These are phyloP conservation scores for Cryomyces minteri DNA, from an alignment of 495 filamentous ascomycete species.

Conservation along the genomic window DNA sequence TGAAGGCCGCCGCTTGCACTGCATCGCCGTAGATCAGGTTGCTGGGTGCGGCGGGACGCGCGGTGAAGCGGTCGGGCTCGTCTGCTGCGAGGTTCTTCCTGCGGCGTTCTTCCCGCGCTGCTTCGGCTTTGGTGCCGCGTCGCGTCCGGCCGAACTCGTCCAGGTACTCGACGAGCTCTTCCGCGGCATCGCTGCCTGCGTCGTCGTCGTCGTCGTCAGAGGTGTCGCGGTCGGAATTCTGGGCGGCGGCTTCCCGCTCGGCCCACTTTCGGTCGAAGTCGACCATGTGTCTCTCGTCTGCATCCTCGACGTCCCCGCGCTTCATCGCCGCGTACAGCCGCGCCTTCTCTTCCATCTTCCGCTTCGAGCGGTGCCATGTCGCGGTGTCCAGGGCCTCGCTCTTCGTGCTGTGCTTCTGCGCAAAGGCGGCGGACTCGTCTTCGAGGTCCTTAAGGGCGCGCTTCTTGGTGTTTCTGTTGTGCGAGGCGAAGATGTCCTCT, in stretches of 20 bases:
- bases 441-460: slow-evolving; percentile 34
- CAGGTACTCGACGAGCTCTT: slow-evolving; percentile 57
- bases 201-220: slow-evolving; percentile 20
- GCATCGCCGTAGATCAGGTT: slow-evolving; percentile 71
- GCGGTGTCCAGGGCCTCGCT: slow-evolving; percentile 23
- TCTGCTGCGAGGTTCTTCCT: slow-evolving; percentile 24
- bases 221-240: slow-evolving; percentile 10
- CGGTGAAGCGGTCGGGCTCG: slow-evolving; percentile 27
- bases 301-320: slow-evolving; percentile 41
- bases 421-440: slow-evolving; percentile 10
- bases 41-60: slow-evolving; percentile 41
- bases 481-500: slow-evolving; percentile 49
- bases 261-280: slow-evolving; percentile 96
- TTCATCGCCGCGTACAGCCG: slow-evolving; percentile 72
- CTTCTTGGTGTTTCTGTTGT: slow-evolving; percentile 51
- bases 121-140: slow-evolving; percentile 43
- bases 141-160: slow-evolving; percentile 81
- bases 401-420: slow-evolving; percentile 23
- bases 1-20: slow-evolving; percentile 66
- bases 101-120: slow-evolving; percentile 31
- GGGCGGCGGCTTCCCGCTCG: slow-evolving; percentile 30
- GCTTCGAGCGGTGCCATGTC: slow-evolving; percentile 42
- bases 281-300: slow-evolving; percentile 42
- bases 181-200: slow-evolving; percentile 25
- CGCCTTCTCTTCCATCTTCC: slow-evolving; percentile 75